Evolutionary conservation across 2,329 filamentous ascomycete species (phyloP), one percentile per base, ranked within the genome.

Genomic region (Fusarium sp.): DNA sequence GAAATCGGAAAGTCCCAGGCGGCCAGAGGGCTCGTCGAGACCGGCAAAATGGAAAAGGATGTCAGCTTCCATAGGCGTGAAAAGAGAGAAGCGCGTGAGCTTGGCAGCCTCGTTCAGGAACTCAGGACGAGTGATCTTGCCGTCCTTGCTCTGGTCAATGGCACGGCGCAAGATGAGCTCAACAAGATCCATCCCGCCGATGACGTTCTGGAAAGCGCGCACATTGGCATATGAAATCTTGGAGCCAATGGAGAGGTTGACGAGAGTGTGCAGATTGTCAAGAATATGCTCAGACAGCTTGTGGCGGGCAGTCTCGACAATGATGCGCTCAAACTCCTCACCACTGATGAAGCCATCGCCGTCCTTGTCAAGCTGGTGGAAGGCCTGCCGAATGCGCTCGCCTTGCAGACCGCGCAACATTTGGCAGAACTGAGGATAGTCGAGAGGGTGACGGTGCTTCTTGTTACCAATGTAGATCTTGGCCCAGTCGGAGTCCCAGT

Each of bases 171-270:
- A 90, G 80, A 99, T 95, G 75, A 97, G 87, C 86, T 99, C 96
- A 56, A 98, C 94, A 79, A 98, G 89, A 80, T 99, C 96, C 94
- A 99, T 98, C 84, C 98, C 95, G 79, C 93, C 92, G 78, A 99
- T 96, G 84, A 99, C 92, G 82, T 99, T 99, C 86, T 98, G 95
- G 86, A 99, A 99, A 42, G 96, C 96, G 75, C 96, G 91, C 38
- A 99, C 96, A 81, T 97, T 98, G 82, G 96, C 95, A 81, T 99
- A 99, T 12, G 95, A 98, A 77, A 99, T 96, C 85, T 97, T 98
- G 86, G 91, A 96, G 72, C 94, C 92, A 39, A 92, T 88, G 13
- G 94, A 94, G 82, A 98, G 97, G 85, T 98, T 98, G 90, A 96
- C 98, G 45, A 99, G 90, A 2, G 95, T 96, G 72, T 93, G 91